A percentile compares a stretch with the other conserved stretches of the same genome.
These are phyloP conservation scores for Thalia dealbata DNA, from an alignment of 176 grass and related monocot genomes.

Conservation along the genomic window DNA sequence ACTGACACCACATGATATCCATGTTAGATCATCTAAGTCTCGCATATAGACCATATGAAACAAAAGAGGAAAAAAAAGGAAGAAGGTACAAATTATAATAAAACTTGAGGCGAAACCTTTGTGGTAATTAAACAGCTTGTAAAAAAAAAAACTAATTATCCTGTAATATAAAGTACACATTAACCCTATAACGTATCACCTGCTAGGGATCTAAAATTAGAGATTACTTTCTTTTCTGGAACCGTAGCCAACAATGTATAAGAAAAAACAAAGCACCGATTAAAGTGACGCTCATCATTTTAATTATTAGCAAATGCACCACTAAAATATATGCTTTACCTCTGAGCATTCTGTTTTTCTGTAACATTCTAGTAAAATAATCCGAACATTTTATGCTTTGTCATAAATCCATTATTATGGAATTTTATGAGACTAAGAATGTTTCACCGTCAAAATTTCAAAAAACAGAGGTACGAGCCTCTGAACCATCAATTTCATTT, in stretches of 20 bases:
- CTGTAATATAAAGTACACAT: neutral
- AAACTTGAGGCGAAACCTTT: too few species aligned
- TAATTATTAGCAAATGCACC: neutral
- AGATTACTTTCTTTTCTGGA: too few species aligned
- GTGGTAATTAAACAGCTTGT: neutral
- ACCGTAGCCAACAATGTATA: neutral
- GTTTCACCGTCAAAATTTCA: too few species aligned
- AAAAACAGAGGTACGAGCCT: too few species aligned
- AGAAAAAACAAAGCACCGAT: neutral
- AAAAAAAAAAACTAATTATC: neutral
- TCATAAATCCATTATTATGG: neutral
- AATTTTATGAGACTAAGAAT: too few species aligned
- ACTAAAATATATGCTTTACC: neutral
- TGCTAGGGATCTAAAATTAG: neutral
- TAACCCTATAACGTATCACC: neutral
- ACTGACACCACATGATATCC: neutral
- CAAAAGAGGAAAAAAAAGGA: neutral
- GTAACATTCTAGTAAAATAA: too few species aligned
- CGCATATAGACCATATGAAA: neutral
- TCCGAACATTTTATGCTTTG: too few species aligned
- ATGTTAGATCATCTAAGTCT: neutral
- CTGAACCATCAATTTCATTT: too few species aligned
- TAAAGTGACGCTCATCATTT: neutral
- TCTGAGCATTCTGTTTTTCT: too few species aligned
- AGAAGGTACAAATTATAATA: neutral